Percentiles rank a stretch among this genome's conserved stretches.
phyloP scores from a whole-genome alignment of 176 grass and related monocot species.

The Eleusine coracana region DNA sequence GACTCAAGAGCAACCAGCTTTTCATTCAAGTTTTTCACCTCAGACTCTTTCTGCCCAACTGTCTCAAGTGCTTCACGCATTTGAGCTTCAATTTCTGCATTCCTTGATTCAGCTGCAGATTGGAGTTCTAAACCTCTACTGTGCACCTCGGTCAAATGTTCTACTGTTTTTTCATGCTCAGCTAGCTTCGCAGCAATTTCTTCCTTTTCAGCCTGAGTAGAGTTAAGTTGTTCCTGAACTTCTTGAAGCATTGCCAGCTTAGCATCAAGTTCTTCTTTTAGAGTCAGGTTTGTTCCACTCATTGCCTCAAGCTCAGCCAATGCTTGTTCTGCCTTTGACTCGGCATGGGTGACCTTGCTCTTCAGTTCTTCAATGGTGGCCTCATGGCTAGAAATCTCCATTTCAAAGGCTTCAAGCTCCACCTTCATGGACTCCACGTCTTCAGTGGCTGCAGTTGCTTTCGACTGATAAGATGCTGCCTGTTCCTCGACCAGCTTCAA shows the following conservation, averaged over 20 bases:
- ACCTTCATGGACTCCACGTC: constrained; percentile 67
- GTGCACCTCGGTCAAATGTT: constrained; percentile 56
- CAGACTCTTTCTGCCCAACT: constrained; percentile 55
- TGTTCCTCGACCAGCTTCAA: constrained; percentile 58
- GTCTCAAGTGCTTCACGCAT: constrained; percentile 51
- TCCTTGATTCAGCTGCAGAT: constrained; percentile 52
- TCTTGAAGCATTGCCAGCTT: constrained; percentile 59
- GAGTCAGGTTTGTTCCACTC: constrained; percentile 45
- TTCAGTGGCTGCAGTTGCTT: constrained; percentile 57
- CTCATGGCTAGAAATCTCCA: constrained; percentile 65
- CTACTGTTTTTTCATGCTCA: constrained; percentile 52
- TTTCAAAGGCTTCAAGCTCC: constrained; percentile 76
- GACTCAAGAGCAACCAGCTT: constrained; percentile 70
- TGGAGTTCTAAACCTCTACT: constrained; percentile 58
- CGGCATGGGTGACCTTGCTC: constrained; percentile 50
- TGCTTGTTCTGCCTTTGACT: constrained; percentile 56
- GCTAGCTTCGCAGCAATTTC: constrained; percentile 47
- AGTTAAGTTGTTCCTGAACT: constrained; percentile 60
- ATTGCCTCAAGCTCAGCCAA: constrained; percentile 55
- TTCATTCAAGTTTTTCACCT: constrained; percentile 67
- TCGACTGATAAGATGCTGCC: constrained; percentile 54
- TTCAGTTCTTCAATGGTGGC: constrained; percentile 63
- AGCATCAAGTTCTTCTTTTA: constrained; percentile 74
- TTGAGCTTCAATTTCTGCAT: constrained; percentile 58
- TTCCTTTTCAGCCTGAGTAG: constrained; percentile 57